Conservation (phyloP, 495 filamentous ascomycete species). For the Entonaema liquescens region DNA sequence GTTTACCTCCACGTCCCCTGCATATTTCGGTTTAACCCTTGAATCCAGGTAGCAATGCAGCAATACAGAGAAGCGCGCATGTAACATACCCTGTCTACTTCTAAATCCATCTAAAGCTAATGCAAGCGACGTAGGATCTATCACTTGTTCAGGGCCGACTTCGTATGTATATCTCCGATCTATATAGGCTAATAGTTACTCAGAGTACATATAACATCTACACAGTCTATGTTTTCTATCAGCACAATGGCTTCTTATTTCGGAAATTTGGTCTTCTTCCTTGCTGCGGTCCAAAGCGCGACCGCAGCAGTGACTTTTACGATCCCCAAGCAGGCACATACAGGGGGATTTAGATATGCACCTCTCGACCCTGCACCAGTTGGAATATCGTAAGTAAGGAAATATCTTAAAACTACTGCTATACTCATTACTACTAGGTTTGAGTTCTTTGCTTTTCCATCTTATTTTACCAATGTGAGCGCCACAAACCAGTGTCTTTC, state of each 20-base stretch:
- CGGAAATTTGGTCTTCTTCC: neutral
- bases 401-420: neutral
- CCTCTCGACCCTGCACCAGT: conserved; percentile 59
- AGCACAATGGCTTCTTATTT: conserved; percentile 24
- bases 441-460: conserved; percentile 69
- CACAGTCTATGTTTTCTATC: conserved; percentile 4
- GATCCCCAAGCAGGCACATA: conserved; percentile 45
- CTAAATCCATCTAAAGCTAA: conserved; percentile 17
- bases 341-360: conserved; percentile 45
- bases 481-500: conserved; percentile 63
- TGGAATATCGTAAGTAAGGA: conserved; percentile 59
- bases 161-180: conserved; percentile 2
- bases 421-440: conserved; percentile 44
- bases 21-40: neutral
- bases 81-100: neutral
- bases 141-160: neutral
- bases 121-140: conserved; percentile 7
- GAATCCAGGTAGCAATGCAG: neutral
- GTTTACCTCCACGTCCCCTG: neutral
- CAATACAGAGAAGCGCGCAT: neutral
- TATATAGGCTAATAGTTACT: conserved; percentile 28
- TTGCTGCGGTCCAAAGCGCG: conserved; percentile 22
- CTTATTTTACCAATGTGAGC: conserved; percentile 64
- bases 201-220: conserved; percentile 9
- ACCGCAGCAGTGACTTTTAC: conserved; percentile 45